Conservation (phyloP, 2,329 filamentous ascomycete species). For the Colletotrichum incanum region DNA sequence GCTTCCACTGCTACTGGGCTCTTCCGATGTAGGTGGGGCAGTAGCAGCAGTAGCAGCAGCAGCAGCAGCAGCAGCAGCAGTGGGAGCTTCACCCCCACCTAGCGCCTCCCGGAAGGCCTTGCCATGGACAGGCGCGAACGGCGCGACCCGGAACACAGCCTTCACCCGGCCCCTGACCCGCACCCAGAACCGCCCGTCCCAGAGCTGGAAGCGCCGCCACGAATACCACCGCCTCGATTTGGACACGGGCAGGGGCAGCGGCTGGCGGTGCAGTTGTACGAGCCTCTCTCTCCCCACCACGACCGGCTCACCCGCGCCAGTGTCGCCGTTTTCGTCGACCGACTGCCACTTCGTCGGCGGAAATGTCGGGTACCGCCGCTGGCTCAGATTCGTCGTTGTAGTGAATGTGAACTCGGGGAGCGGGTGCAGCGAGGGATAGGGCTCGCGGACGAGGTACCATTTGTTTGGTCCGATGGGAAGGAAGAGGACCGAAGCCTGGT, state of each 20-base stretch:
- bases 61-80: too few relatives aligned
- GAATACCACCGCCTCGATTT: conserved; percentile 46
- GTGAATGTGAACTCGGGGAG: conserved; percentile 46
- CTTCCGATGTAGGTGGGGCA: not conserved
- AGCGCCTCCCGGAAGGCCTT: conserved; percentile 66
- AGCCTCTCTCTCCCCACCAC: conserved; percentile 5
- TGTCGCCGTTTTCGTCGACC: not conserved
- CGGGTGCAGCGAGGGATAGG: conserved; percentile 59
- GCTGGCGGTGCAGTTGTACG: conserved; percentile 15
- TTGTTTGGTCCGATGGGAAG: conserved; percentile 54
- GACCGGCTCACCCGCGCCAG: not conserved
- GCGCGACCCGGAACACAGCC: conserved; percentile 60
- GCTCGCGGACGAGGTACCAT: conserved; percentile 65
- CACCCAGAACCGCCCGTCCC: conserved; percentile 77
- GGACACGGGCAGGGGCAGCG: not conserved
- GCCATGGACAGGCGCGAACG: conserved; percentile 61
- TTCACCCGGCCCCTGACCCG: conserved; percentile 61
- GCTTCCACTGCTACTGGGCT: not conserved
- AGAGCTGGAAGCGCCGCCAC: conserved; percentile 59
- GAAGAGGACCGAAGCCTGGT: conserved; percentile 57
- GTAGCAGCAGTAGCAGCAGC: too few relatives aligned
- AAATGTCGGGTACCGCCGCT: conserved; percentile 21
- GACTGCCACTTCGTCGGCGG: conserved; percentile 9
- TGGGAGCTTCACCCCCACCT: conserved; percentile 35
- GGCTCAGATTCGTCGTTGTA: not conserved